These are phyloP conservation scores for Ananas comosus DNA, from an alignment of 176 grass and related monocot genomes.

Conservation along the genomic window DNA sequence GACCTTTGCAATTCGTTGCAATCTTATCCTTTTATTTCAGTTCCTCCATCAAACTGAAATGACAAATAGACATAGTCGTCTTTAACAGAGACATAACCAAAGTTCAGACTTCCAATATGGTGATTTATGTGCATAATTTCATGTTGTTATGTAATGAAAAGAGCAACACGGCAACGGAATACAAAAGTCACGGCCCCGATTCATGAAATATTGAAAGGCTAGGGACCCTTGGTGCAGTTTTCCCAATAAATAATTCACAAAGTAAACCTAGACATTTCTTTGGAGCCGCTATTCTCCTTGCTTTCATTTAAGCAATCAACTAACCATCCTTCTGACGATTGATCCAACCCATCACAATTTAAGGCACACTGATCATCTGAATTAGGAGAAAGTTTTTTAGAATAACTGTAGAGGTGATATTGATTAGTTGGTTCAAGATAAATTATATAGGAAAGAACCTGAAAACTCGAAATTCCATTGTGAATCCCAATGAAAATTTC, in stretches of 20 bases:
- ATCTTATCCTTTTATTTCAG: too few species aligned
- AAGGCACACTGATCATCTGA: constrained; percentile 54
- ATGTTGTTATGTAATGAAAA: too few species aligned
- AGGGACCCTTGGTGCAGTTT: too few species aligned
- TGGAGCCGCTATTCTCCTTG: constrained; percentile 25
- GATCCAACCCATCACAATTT: constrained; percentile 47
- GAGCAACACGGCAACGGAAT: too few species aligned
- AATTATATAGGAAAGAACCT: constrained; percentile 21
- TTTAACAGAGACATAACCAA: too few species aligned
- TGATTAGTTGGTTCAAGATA: background rate
- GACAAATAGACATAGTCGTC: too few species aligned
- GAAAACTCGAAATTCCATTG: constrained; percentile 58
- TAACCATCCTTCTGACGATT: constrained; percentile 69
- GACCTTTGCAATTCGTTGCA: too few species aligned
- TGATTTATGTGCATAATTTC: too few species aligned
- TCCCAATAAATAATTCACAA: background rate
- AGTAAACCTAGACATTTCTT: constrained; percentile 48
- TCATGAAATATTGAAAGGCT: too few species aligned
- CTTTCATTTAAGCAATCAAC: constrained; percentile 52
- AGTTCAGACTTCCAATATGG: too few species aligned
- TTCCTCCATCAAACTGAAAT: too few species aligned
- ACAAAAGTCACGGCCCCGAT: too few species aligned
- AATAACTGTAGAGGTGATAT: background rate
- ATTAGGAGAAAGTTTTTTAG: constrained; percentile 15
- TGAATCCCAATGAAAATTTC: constrained; percentile 37